phyloP scores from a whole-genome alignment of 306 rosid species.

The Gastrolobium villosum region DNA sequence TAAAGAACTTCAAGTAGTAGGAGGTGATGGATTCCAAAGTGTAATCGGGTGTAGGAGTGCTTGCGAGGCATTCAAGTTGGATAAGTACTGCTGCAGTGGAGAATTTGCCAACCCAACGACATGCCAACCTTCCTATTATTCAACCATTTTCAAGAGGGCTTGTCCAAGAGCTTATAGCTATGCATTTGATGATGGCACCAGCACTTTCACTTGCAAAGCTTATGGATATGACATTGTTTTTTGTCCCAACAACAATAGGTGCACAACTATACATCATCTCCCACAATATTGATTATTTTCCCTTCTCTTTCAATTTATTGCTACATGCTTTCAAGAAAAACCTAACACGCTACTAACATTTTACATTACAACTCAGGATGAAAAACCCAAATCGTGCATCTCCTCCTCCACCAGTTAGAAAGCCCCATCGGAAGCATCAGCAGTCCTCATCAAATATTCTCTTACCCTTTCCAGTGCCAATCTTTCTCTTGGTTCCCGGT shows the following conservation, averaged over 20 bases:
- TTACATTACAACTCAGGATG: conserved; percentile 53
- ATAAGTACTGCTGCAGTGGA: conserved; percentile 83
- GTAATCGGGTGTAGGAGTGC: conserved; percentile 85
- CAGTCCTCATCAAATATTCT: conserved; percentile 61
- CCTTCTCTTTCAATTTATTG: not conserved
- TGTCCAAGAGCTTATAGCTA: conserved; percentile 89
- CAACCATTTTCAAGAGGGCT: conserved; percentile 79
- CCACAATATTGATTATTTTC: not conserved
- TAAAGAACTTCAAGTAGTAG: conserved; percentile 80
- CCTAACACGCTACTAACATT: not conserved
- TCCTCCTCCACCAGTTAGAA: conserved; percentile 53
- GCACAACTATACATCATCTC: conserved; percentile 14
- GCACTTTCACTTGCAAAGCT: conserved; percentile 91
- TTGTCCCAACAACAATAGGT: conserved; percentile 69
- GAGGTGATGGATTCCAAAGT: conserved; percentile 49
- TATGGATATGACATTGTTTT: conserved; percentile 66
- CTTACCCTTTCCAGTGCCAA: conserved; percentile 55
- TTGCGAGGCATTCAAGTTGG: conserved; percentile 77
- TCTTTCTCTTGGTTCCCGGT: conserved; percentile 42
- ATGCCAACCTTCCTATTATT: conserved; percentile 77
- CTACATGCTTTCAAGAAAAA: conserved; percentile 7
- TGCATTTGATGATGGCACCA: conserved; percentile 85
- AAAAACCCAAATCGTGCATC: conserved; percentile 38
- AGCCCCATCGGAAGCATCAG: conserved; percentile 46
- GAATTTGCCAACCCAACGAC: conserved; percentile 75